Conservation (phyloP, 176 grass and related monocot genomes). For the Dendrocalamus sinicus region DNA sequence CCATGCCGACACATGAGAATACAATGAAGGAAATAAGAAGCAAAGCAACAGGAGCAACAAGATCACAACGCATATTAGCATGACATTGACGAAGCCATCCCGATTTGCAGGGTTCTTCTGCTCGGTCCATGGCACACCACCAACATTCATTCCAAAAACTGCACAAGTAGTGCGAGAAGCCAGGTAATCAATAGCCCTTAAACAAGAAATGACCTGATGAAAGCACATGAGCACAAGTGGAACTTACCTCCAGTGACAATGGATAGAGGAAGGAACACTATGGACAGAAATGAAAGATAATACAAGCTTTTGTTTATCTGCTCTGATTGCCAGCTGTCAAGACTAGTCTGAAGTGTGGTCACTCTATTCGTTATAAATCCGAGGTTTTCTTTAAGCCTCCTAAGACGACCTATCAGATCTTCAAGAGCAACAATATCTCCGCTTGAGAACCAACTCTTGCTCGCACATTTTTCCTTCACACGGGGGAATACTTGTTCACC, state of each 20-base stretch:
- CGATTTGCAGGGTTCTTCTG: slow-evolving; percentile 70
- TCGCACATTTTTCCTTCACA: slow-evolving; percentile 80
- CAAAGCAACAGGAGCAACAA: slow-evolving; percentile 73
- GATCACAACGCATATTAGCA: slow-evolving; percentile 70
- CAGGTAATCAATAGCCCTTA: slow-evolving; percentile 3
- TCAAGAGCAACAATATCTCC: slow-evolving; percentile 73
- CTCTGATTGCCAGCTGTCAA: slow-evolving; percentile 95
- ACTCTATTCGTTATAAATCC: slow-evolving; percentile 87
- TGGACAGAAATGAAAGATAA: slow-evolving; percentile 91
- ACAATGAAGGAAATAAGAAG: slow-evolving; percentile 85
- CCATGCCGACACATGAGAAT: slow-evolving; percentile 64
- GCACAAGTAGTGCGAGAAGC: not conserved
- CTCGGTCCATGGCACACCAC: slow-evolving; percentile 83
- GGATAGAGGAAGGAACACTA: slow-evolving; percentile 90
- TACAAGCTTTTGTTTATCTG: slow-evolving; percentile 94
- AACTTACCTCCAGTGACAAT: slow-evolving; percentile 86
- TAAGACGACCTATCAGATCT: slow-evolving; percentile 78
- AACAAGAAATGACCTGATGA: slow-evolving; percentile 1
- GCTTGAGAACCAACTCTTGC: slow-evolving; percentile 75
- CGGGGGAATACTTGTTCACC: slow-evolving; percentile 92
- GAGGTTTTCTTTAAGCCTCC: slow-evolving; percentile 91
- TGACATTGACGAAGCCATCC: slow-evolving; percentile 87
- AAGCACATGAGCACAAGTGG: not conserved
- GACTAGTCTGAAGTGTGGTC: slow-evolving; percentile 83
- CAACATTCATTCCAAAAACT: slow-evolving; percentile 99